Evolutionary conservation across 768 basidiomycete genomes (phyloP).

Genomic region (Dacryopinax spathularia): DNA sequence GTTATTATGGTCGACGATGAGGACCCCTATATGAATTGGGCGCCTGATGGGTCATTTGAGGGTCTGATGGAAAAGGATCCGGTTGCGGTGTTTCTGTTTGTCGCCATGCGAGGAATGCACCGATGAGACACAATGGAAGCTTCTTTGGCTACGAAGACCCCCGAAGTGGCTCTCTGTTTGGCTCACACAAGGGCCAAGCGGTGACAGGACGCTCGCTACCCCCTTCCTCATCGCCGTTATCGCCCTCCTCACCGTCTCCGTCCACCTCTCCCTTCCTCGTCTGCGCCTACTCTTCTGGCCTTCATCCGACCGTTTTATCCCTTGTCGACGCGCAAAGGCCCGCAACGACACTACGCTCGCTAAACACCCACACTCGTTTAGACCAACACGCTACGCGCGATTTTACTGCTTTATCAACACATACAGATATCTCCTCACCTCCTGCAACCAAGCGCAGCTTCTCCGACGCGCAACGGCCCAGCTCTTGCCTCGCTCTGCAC

Average conservation of each 20-base stretch:
- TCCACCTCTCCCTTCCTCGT: neutral
- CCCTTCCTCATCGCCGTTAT: neutral
- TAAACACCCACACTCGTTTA: conserved; percentile 3
- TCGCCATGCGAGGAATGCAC: neutral
- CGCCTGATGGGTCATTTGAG: neutral
- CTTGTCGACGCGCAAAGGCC: conserved; percentile 1
- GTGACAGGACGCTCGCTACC: neutral
- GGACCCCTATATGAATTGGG: neutral
- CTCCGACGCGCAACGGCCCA: too few species aligned
- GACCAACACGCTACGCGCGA: conserved; percentile 3
- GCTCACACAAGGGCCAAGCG: neutral
- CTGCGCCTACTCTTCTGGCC: neutral
- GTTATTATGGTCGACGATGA: neutral
- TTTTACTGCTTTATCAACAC: neutral
- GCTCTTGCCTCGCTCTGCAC: neutral
- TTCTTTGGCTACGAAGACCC: neutral
- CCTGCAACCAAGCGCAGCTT: neutral
- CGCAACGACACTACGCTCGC: conserved; percentile 1
- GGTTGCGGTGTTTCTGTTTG: neutral
- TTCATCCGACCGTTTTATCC: neutral
- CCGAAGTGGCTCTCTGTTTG: neutral
- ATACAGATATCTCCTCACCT: neutral
- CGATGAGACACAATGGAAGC: conserved; percentile 1
- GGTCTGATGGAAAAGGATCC: neutral
- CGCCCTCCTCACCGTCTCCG: neutral